Base-by-base conservation (phyloP, 345 rosid genomes). In the Syzygium grande region DNA sequence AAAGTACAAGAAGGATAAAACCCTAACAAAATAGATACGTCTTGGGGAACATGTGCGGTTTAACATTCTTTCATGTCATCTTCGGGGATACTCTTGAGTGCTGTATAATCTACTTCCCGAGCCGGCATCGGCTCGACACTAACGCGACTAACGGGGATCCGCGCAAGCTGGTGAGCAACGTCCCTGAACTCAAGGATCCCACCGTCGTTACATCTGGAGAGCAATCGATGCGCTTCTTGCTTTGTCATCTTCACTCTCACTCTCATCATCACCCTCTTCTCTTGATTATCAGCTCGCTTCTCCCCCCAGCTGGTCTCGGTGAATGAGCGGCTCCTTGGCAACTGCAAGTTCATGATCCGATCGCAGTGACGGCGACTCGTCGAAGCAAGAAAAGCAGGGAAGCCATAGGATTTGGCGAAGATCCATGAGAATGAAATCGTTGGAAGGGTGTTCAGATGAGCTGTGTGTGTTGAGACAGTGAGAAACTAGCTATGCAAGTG, bases 161-260 rank as follows among this genome's bases (percentile, higher is more conserved):
- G 78, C 1, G 87, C 90, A 1, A 95, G 89, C 88, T 92, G 92
- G n/a, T 56, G 55, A 4, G 94, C 93, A 1, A 92, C 91, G 58
- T 95, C 95, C 86, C 86, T 89, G 77, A 95, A 92, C 52, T 90
- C 91, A 59, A 94, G 92, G 86, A 91, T 84, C 51, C 93, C 93
- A 85, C 92, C 95, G 4, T 94, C 91, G 88, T 92, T 89, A 73
- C 97, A 90, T 87, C 89, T 94, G 0, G 90, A 86, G 54, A 94
- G 34, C 30, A 95, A 49, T 5, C 92, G 91, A 73, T 88, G 89
- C 19, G 97, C 98, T 89, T 94, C 96, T 38, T 88, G 59, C 91
- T 91, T 94, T 9, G 97, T 94, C 98, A 95, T 94, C 95, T 54
- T 92, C 87, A 95, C 89, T 91, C 89, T 94, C 34, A 94, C 92